Conservation (phyloP, 768 basidiomycete species). For the Boletus insuetus region DNA sequence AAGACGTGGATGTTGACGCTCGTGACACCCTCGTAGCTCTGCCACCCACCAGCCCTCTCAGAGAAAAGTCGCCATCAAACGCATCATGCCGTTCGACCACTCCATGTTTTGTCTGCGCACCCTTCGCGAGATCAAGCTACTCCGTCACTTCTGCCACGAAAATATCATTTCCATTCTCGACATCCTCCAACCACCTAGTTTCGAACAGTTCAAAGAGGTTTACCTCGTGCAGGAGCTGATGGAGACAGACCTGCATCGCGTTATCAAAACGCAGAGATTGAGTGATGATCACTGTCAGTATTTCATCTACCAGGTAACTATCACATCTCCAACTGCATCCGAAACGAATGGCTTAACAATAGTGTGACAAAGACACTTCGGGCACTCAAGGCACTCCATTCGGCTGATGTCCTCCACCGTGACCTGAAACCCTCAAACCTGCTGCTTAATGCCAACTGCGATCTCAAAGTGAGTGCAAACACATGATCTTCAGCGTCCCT, state of each 20-base stretch:
- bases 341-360: neutral
- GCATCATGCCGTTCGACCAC: slow-evolving; percentile 93
- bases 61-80: slow-evolving; percentile 92
- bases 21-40: slow-evolving; percentile 40
- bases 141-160: slow-evolving; percentile 81
- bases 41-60: slow-evolving; percentile 76
- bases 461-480: slow-evolving; percentile 71
- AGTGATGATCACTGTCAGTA: slow-evolving; percentile 97
- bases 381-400: slow-evolving; percentile 92
- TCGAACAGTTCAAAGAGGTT: slow-evolving; percentile 85
- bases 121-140: slow-evolving; percentile 87
- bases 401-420: slow-evolving; percentile 91
- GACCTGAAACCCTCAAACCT: slow-evolving; percentile 97
- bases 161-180: slow-evolving; percentile 96
- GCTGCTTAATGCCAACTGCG: slow-evolving; percentile 93
- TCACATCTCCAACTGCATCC: slow-evolving; percentile 1
- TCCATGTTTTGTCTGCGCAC: slow-evolving; percentile 88
- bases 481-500: neutral
- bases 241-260: slow-evolving; percentile 96
- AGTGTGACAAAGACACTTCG: slow-evolving; percentile 62
- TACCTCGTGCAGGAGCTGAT: slow-evolving; percentile 70
- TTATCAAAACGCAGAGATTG: slow-evolving; percentile 91
- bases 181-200: slow-evolving; percentile 75
- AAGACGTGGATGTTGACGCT: neutral
- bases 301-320: slow-evolving; percentile 87